Conservation (phyloP, 2,329 filamentous ascomycete genomes). For the Xylaria sp. region DNA sequence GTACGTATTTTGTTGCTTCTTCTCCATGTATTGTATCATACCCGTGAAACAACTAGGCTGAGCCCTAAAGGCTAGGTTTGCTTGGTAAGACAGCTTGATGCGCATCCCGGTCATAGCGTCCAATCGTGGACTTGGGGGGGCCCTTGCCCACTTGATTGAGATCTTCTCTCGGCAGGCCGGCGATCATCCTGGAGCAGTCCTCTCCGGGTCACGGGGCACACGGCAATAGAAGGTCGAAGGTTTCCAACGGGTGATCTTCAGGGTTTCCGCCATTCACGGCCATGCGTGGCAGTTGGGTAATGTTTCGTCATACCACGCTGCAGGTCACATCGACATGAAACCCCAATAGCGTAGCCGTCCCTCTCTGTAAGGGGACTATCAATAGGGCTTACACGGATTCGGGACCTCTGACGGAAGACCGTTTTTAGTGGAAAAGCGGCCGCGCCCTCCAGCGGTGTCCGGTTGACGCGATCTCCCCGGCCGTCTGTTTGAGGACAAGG, state of each 20-base stretch:
- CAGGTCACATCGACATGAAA: constrained; percentile 9
- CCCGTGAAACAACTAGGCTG: constrained; percentile 16
- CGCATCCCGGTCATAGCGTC: constrained; percentile 3
- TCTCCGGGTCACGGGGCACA: constrained; percentile 23
- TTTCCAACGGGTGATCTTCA: constrained; percentile 2
- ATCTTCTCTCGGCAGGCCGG: constrained; percentile 21
- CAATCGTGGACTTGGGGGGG: background rate
- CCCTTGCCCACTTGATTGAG: constrained; percentile 27
- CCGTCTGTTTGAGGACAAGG: constrained; percentile 24
- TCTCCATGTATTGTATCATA: constrained; percentile 11
- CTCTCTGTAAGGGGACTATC: background rate
- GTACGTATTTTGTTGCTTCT: constrained; percentile 15
- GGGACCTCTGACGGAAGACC: background rate
- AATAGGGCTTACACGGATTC: background rate
- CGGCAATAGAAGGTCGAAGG: background rate
- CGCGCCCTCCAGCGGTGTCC: background rate
- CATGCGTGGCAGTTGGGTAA: constrained; percentile 9
- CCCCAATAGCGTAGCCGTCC: constrained; percentile 9
- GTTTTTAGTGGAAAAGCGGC: background rate
- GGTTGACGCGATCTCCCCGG: constrained; percentile 13
- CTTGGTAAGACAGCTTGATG: background rate
- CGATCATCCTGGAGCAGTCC: constrained; percentile 21
- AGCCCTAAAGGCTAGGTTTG: too few species aligned
- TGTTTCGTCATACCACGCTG: constrained; percentile 21
- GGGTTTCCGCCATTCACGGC: constrained; percentile 9